Evolutionary conservation across 2,329 filamentous ascomycete species (phyloP), one percentile per base, ranked within the genome.

Genomic region (Colletotrichum echinochloae): DNA sequence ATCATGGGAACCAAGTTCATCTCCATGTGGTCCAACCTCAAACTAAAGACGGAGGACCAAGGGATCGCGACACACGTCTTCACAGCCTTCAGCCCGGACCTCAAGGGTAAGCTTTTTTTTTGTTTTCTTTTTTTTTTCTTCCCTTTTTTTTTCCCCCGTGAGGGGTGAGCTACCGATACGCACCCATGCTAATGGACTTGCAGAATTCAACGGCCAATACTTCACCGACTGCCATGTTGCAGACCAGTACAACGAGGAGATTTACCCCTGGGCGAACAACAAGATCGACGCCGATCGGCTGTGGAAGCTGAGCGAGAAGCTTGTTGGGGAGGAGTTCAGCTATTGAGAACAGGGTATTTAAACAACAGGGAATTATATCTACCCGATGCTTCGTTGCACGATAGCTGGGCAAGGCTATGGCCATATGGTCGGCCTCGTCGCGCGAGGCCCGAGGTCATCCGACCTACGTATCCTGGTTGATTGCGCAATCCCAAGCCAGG

Each of bases 251-350:
- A 75, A 70, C 9, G 73, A 76, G n/a, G 76, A 77, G 9, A 64
- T 77, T 3, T 74, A 73, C 44, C 74, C 78, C 5, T 78, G 77
- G 75, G 77, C 74, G 4, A 76, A 70, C 5, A 74, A 73, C 62
- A 52, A 62, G 1, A 51, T 74, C 11, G 77, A 78, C 26, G 80
- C 79, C 0, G 78, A 80, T 51, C 77, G 72, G 64, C 60, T 81
- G 59, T 82, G 80, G 79, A 76, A 73, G 51, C 54, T 79, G 35
- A 79, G 78, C 5, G 79, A 81, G 75, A 73, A 79, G 60, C 70
- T 81, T 18, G 78, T 80, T 2, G 75, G 76, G 7, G 68, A 81
- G 68, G 72, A 76, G 11, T 81, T 81, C 68, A 56, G 41, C 2
- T 79, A 77, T 8, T 68, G 33, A 48, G 30, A 20, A 9, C n/a